phyloP scores from a whole-genome alignment of 306 rosid species.

The Gynostemma pentaphyllum region DNA sequence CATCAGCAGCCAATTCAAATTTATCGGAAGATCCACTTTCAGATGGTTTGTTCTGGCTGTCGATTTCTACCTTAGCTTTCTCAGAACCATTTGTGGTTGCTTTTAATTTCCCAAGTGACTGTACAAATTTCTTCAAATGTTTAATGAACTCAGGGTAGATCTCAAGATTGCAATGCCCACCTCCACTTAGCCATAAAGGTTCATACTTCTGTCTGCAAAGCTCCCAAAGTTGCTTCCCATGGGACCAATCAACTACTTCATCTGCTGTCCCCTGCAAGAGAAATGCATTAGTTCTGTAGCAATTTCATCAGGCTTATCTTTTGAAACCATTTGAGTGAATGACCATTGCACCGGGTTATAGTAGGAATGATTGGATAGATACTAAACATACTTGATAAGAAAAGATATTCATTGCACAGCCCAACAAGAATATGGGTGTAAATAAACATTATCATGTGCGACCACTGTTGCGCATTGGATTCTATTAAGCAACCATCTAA shows the following conservation, averaged over 20 bases:
- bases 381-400: neutral
- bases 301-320: neutral
- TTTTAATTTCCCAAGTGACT: slow-evolving; percentile 64
- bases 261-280: slow-evolving; percentile 72
- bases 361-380: neutral
- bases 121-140: slow-evolving; percentile 94
- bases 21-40: slow-evolving; percentile 52
- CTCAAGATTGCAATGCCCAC: slow-evolving; percentile 91
- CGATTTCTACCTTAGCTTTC: slow-evolving; percentile 33
- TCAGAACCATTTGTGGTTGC: slow-evolving; percentile 40
- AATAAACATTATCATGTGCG: neutral
- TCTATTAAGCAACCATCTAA: too few species aligned
- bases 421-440: neutral
- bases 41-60: slow-evolving; percentile 34
- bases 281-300: slow-evolving; percentile 2
- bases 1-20: slow-evolving; percentile 33
- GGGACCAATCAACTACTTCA: slow-evolving; percentile 87
- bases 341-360: neutral
- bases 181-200: slow-evolving; percentile 89
- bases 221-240: slow-evolving; percentile 88
- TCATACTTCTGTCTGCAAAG: slow-evolving; percentile 78
- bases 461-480: neutral
- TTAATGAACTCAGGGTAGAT: slow-evolving; percentile 81
- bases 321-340: neutral
- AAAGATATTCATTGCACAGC: neutral